Base-by-base conservation (phyloP, 2,329 filamentous ascomycete species). In the Falciphora oryzae region DNA sequence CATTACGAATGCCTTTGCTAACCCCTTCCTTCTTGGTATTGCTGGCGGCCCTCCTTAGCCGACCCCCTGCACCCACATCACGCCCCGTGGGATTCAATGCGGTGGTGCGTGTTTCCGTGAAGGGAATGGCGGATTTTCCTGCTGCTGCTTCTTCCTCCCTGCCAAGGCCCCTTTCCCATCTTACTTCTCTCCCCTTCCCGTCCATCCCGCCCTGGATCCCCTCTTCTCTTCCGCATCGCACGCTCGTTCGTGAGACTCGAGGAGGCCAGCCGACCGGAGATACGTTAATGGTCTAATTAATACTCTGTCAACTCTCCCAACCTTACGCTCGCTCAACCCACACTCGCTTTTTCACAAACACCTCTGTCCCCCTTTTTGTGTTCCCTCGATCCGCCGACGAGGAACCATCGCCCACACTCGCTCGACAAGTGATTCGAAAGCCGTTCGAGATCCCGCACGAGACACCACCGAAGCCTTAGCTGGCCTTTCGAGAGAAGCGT, bases 141-240 rank as follows among this genome's bases (percentile, higher is more conserved):
- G 44, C 18, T 8, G 18, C 44, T 7, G 44, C 44, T 53, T 11
- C 18, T 18, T 16, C 14, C 44, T 53, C 44, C 44, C 32, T 61
- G 22, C 31, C 35, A 44, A 35, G 59, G 22, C 35, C 25, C n/a
- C 44, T 44, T 32, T 28, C 13, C 44, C 29, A 22, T 50, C 29
- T 11, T 60, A n/a, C 28, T 57, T 59, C 58, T 57, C 31, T 58
- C 44, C 53, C 27, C 32, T 63, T 58, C 56, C 38, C 35, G 35
- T 38, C 35, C 35, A 38, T 53, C 4, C 32, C 32, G 32, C 32
- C 32, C 10, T 35, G 44, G 44, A n/a, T 66, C 22, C 57, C 44
- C 28, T 61, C 53, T 57, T 58, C 31, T 13, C 25, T 61, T 64
- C 50, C 25, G 57, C 44, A 53, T 53, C 44, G 22, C 44, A 53